phyloP scores from a whole-genome alignment of 2,329 filamentous ascomycete species.

The Aspergillus sp. region DNA sequence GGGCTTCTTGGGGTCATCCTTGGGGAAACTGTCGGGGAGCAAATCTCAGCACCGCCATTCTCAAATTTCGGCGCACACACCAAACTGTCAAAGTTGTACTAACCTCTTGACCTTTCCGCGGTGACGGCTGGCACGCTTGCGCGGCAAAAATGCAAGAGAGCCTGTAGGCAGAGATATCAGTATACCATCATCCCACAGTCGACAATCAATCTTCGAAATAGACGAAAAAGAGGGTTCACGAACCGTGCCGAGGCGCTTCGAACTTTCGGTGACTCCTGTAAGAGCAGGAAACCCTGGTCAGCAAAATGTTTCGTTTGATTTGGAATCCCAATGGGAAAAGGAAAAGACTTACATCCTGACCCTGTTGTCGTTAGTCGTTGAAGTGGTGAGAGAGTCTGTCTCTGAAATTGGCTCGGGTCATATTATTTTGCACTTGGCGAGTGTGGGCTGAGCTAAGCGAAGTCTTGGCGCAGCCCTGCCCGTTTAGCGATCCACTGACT shows the following conservation, averaged over 20 bases:
- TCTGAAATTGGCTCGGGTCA: conserved; percentile 26
- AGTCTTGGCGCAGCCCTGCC: conserved; percentile 15
- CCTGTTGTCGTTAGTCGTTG: conserved; percentile 42
- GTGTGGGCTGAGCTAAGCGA: conserved; percentile 39
- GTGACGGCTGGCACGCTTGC: conserved; percentile 90
- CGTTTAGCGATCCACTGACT: conserved; percentile 1
- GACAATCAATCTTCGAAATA: conserved; percentile 42
- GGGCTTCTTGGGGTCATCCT: conserved; percentile 99
- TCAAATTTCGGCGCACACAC: conserved; percentile 22
- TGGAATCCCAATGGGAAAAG: background rate
- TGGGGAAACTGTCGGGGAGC: conserved; percentile 68
- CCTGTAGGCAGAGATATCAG: conserved; percentile 29
- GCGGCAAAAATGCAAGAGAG: conserved; percentile 76
- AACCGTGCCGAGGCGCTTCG: conserved; percentile 92
- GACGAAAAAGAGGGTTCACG: conserved; percentile 63
- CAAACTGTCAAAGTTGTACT: conserved; percentile 31
- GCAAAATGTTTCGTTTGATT: conserved; percentile 13
- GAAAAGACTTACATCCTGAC: conserved; percentile 40
- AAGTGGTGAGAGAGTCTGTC: conserved; percentile 35
- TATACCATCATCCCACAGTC: conserved; percentile 16
- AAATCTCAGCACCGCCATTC: background rate
- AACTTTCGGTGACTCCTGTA: conserved; percentile 55
- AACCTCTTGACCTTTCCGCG: conserved; percentile 98
- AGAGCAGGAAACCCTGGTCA: conserved; percentile 16
- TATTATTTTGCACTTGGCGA: conserved; percentile 37